Percentiles rank a stretch among this genome's conserved stretches.
Evolutionary conservation across 257 asterid genomes (phyloP).

Genomic region (Primulina tabacum): DNA sequence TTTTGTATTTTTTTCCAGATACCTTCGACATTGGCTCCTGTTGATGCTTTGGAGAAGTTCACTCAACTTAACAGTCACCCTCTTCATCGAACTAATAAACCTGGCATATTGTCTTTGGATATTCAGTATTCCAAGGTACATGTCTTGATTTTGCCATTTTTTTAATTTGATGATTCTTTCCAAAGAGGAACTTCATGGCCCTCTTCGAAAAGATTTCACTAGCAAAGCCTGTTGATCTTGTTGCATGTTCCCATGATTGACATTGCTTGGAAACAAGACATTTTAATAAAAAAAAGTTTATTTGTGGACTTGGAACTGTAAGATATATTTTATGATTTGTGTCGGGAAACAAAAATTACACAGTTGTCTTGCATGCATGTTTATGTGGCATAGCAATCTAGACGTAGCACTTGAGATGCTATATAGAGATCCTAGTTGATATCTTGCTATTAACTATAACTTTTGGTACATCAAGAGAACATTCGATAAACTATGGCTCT

Average conservation of each 20-base stretch:
- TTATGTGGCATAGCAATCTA: background rate
- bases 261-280: background rate
- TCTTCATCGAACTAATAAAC: slow-evolving; percentile 91
- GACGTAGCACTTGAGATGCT: background rate
- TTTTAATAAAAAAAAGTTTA: background rate
- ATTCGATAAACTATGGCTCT: background rate
- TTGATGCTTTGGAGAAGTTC: slow-evolving; percentile 78
- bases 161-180: slow-evolving; percentile 5
- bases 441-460: background rate
- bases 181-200: background rate
- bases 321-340: background rate
- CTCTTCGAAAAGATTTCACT: slow-evolving; percentile 9
- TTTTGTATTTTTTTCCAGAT: slow-evolving; percentile 35
- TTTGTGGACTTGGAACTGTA: slow-evolving; percentile 4
- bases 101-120: slow-evolving; percentile 90
- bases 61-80: slow-evolving; percentile 89
- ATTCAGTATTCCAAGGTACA: slow-evolving; percentile 70
- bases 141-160: background rate
- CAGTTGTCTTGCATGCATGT: background rate
- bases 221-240: background rate
- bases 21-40: slow-evolving; percentile 73
- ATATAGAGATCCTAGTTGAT: background rate
- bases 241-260: background rate
- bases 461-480: background rate
- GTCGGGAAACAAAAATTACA: background rate